phyloP scores from a whole-genome alignment of 2,329 filamentous ascomycete species.

The Beauveria sp. region DNA sequence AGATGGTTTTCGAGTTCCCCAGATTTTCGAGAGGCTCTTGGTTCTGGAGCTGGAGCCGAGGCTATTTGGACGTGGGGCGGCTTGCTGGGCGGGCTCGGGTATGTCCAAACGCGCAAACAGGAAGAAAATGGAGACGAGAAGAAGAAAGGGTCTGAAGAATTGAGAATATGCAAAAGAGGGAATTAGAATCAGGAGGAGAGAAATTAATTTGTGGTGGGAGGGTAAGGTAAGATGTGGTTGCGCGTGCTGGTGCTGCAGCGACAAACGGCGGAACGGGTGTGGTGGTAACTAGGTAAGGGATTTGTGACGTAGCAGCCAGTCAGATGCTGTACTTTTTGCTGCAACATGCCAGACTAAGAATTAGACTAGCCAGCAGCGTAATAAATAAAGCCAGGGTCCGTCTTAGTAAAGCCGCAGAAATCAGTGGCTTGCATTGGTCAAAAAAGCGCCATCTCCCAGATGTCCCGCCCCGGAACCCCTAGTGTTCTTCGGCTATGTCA shows the following conservation, averaged over 20 bases:
- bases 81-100: neutral
- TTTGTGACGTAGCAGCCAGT: conserved; percentile 5
- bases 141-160: no score
- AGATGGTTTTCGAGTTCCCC: neutral
- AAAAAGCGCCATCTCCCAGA: neutral
- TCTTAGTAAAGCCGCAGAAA: neutral
- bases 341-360: neutral
- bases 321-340: neutral
- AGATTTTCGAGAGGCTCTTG: neutral
- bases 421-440: neutral
- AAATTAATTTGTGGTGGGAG: conserved; percentile 7
- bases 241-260: neutral
- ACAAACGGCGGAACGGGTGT: neutral
- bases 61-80: neutral
- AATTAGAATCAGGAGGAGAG: neutral
- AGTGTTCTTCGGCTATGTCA: no score
- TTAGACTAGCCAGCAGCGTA: neutral
- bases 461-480: no score
- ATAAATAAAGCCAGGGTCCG: neutral
- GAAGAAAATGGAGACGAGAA: neutral
- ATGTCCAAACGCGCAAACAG: neutral
- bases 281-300: neutral
- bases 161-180: neutral
- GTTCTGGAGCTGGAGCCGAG: neutral
- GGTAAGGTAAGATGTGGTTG: conserved; percentile 9